Evolutionary conservation across 495 filamentous ascomycete species (phyloP).

Genomic region (Xylaria bambusicola): DNA sequence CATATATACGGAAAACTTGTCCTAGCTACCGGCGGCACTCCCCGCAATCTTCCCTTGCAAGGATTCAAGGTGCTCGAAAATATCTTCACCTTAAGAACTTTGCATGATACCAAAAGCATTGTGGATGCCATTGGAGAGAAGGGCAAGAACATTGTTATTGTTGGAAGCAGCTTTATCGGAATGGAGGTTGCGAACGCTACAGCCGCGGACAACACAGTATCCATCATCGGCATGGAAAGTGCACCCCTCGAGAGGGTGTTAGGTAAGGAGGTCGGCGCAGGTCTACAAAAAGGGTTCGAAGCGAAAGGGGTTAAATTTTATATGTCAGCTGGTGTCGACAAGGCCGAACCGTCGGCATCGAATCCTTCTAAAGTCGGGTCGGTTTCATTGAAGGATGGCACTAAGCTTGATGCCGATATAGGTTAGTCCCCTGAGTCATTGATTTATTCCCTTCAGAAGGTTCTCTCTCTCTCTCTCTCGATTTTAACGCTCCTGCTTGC

Average conservation of each 20-base stretch:
- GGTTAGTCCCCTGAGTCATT: too few species aligned
- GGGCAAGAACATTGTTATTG: conserved; percentile 87
- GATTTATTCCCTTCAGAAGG: too few species aligned
- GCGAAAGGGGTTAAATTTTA: conserved; percentile 86
- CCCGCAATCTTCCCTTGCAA: conserved; percentile 73
- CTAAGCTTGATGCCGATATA: conserved; percentile 79
- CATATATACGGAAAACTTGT: conserved; percentile 84
- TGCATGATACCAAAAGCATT: conserved; percentile 76
- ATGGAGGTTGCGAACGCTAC: conserved; percentile 91
- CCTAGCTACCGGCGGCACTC: conserved; percentile 81
- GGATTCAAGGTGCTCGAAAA: conserved; percentile 87
- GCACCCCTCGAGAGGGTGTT: conserved; percentile 85
- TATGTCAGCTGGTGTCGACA: conserved; percentile 76
- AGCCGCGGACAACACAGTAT: conserved; percentile 72
- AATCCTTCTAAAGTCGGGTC: conserved; percentile 72
- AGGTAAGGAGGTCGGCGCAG: conserved; percentile 76
- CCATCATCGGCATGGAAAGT: conserved; percentile 91
- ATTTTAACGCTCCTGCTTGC: too few species aligned
- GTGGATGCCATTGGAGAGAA: conserved; percentile 75
- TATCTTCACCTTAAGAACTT: conserved; percentile 77
- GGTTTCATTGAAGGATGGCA: conserved; percentile 84
- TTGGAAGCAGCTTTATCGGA: conserved; percentile 91
- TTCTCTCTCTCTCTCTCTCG: too few species aligned
- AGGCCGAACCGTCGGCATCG: conserved; percentile 67
- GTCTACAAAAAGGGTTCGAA: conserved; percentile 75